These are phyloP conservation scores for Penicillium alfredii DNA, from an alignment of 495 filamentous ascomycete species.

Conservation along the genomic window DNA sequence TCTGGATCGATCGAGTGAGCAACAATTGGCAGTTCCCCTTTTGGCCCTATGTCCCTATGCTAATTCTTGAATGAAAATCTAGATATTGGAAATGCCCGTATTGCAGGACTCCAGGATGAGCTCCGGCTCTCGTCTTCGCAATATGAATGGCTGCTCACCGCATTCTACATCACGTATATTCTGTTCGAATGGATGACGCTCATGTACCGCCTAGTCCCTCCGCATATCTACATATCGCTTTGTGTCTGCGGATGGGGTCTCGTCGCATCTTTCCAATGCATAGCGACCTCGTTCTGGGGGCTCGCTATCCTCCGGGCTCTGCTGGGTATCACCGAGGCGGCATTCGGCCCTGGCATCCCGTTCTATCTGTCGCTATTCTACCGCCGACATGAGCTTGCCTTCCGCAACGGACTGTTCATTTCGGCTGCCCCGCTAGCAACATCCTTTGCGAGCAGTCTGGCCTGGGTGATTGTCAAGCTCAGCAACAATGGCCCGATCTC, in stretches of 20 bases:
- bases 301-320: slow-evolving; percentile 42
- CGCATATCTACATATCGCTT: slow-evolving; percentile 53
- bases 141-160: slow-evolving; percentile 63
- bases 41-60: too few relatives aligned
- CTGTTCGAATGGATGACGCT: slow-evolving; percentile 67
- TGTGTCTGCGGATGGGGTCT: slow-evolving; percentile 50
- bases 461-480: slow-evolving; percentile 51
- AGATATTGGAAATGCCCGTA: slow-evolving; percentile 78
- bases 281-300: slow-evolving; percentile 49
- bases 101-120: slow-evolving; percentile 66
- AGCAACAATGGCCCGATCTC: slow-evolving; percentile 46
- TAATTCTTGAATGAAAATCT: slow-evolving; percentile 1
- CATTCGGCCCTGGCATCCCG: slow-evolving; percentile 56
- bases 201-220: slow-evolving; percentile 50
- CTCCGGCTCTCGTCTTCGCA: slow-evolving; percentile 49
- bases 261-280: slow-evolving; percentile 64
- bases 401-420: slow-evolving; percentile 55
- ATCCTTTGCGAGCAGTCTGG: slow-evolving; percentile 63
- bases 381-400: slow-evolving; percentile 54
- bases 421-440: slow-evolving; percentile 57
- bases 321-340: slow-evolving; percentile 57
- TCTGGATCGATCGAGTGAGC: slow-evolving; percentile 70
- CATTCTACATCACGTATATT: slow-evolving; percentile 69
- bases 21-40: too few relatives aligned
- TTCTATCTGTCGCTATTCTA: slow-evolving; percentile 61